Base-by-base conservation (phyloP, 805 yeast genomes). In the Candida pseudofarinosa region DNA sequence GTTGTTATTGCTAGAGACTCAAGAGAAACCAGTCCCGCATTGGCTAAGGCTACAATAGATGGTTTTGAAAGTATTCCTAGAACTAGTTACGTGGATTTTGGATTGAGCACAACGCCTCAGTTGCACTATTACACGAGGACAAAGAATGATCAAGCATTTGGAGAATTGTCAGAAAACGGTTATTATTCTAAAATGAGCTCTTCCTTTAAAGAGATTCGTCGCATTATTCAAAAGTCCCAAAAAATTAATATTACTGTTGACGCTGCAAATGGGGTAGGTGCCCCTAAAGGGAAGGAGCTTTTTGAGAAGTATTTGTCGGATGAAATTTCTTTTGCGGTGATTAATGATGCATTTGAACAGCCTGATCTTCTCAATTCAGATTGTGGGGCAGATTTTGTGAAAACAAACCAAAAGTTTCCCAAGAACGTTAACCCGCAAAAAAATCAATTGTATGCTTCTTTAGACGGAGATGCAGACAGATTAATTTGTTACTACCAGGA, bases 391-490 rank as follows among this genome's bases (percentile, higher is more conserved):
- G 99, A 93, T 63, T 91, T 65, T 56, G 99, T 93, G 42, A 93
- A 93, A 63, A 88, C 97, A 2, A 80, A 81, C 59, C 98, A 93
- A 57, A 73, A 65, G 42, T 71, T 85, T 36, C 99, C 99, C 5
- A 61, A 68, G 3, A 83, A 81, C 33, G 68, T 85, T 12, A 43
- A 50, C 4, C 77, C 81, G 0, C 54, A 49, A 2, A 65, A 77
- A 4, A 62, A 67, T 35, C 63, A 71, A 44, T 66, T 90, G 40
- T 84, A 79, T 54, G 84, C 95, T 4, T 87, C 96, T 1, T 89
- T 88, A 58, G 99, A 93, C 59, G 99, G 99, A 39, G 99, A 93
- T 61, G 98, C 99, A 3, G 99, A 93, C 61, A 75, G 99, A 55
- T 83, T 93, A 39, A 87, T 93, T 17, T 87, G 88, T 58, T 93